A percentile compares a stretch with the other conserved stretches of the same genome.
Conservation (phyloP, 805 yeast genomes). For the Lachancea cidri region DNA sequence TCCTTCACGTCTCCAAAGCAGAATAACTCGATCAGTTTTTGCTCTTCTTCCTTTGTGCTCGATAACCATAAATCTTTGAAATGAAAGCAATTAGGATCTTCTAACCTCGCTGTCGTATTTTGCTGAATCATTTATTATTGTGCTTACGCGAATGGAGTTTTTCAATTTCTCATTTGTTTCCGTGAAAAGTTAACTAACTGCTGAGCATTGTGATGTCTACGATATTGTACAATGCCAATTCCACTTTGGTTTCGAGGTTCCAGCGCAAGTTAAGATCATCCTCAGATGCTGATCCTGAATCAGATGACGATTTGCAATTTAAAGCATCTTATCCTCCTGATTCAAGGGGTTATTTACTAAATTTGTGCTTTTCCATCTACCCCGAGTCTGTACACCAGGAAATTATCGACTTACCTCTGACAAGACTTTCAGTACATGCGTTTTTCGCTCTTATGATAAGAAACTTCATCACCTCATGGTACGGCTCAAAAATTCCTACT, state of each 20-base stretch:
- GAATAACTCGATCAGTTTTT: slow-evolving; percentile 22
- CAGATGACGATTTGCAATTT: slow-evolving; percentile 16
- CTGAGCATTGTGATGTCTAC: slow-evolving; percentile 14
- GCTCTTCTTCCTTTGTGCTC: slow-evolving; percentile 5
- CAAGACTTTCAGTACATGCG: slow-evolving; percentile 19
- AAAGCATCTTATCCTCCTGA: slow-evolving; percentile 15
- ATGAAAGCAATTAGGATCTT: slow-evolving; percentile 18
- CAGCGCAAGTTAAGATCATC: slow-evolving; percentile 18
- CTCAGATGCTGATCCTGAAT: background rate
- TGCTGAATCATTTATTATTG: background rate
- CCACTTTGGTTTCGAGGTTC: slow-evolving; percentile 24
- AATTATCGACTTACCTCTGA: slow-evolving; percentile 9
- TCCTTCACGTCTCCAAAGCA: slow-evolving; percentile 26
- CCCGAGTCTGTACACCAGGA: slow-evolving; percentile 16
- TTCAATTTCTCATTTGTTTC: slow-evolving; percentile 1
- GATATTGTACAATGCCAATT: slow-evolving; percentile 29
- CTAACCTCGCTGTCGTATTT: slow-evolving; percentile 8
- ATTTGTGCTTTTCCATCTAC: slow-evolving; percentile 24
- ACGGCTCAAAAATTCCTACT: slow-evolving; percentile 29
- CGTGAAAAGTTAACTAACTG: background rate
- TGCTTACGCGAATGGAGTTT: slow-evolving; percentile 4
- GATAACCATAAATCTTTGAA: slow-evolving; percentile 26
- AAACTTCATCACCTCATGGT: slow-evolving; percentile 28
- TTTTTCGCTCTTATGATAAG: slow-evolving; percentile 22
- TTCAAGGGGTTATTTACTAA: slow-evolving; percentile 22